phyloP scores from a whole-genome alignment of 495 filamentous ascomycete genomes.

The Tuber borchii region DNA sequence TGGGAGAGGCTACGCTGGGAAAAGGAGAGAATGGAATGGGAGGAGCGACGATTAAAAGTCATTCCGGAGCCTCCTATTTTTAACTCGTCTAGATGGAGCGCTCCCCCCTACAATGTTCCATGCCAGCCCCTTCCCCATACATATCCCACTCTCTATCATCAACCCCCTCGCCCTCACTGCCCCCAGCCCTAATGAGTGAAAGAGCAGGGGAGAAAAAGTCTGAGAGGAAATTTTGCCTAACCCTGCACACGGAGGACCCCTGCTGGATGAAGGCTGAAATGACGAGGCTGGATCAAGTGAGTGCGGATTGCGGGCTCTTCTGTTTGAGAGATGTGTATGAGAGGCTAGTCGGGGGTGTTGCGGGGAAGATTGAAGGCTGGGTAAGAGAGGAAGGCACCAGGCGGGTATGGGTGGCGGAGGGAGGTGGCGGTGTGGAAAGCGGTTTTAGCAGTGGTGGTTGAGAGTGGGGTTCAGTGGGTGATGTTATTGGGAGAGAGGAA shows the following conservation, averaged over 20 bases:
- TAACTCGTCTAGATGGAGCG: no score
- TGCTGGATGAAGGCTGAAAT: conserved; percentile 73
- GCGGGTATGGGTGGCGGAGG: no score
- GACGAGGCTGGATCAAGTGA: conserved; percentile 75
- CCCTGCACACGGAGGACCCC: conserved; percentile 57
- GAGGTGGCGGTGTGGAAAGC: no score
- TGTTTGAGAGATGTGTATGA: no score
- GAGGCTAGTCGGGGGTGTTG: no score
- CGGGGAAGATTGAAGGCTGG: no score
- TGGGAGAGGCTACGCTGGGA: not conserved
- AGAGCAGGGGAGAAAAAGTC: conserved; percentile 44
- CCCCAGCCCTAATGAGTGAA: not conserved
- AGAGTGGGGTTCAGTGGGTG: no score
- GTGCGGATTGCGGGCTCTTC: conserved; percentile 45
- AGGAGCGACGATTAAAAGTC: not conserved
- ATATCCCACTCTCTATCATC: conserved; percentile 6
- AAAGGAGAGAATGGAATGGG: no score
- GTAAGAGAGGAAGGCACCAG: no score
- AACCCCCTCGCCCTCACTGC: not conserved
- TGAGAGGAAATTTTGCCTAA: conserved; percentile 69
- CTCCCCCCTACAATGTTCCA: not conserved
- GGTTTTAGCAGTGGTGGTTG: no score
- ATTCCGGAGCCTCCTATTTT: not conserved
- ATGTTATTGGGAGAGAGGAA: no score
- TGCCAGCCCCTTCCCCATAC: not conserved